Conservation (phyloP, 176 grass and related monocot genomes). For the Musa acuminata region DNA sequence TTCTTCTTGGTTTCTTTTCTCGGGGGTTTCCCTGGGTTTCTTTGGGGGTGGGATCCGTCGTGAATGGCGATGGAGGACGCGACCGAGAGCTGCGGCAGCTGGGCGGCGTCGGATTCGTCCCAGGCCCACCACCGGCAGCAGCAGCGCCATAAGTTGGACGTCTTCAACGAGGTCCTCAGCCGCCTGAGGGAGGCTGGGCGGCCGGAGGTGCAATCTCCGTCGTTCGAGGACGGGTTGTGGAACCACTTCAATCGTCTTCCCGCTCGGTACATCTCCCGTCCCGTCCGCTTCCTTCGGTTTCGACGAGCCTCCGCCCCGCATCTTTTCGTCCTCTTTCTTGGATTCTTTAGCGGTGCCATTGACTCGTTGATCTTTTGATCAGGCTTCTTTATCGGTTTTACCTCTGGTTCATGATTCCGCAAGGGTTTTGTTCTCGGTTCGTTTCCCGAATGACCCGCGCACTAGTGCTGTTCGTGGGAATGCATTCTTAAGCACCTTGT, state of each 20-base stretch:
- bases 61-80: conserved; percentile 53
- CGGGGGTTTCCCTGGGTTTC: conserved; percentile 8
- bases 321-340: not conserved
- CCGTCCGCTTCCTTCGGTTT: not conserved
- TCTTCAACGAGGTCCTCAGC: conserved; percentile 46
- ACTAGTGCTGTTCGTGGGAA: not conserved
- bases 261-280: conserved; percentile 32
- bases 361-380: not conserved
- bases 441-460: not conserved
- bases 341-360: not conserved
- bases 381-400: not conserved
- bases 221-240: conserved; percentile 65
- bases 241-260: conserved; percentile 73
- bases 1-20: not conserved
- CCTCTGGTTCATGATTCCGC: not conserved
- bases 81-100: conserved; percentile 58
- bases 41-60: conserved; percentile 3
- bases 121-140: conserved; percentile 30
- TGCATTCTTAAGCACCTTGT: not conserved
- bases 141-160: conserved; percentile 56
- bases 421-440: not conserved
- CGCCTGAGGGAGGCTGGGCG: conserved; percentile 33
- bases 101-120: conserved; percentile 18
- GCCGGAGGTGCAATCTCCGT: conserved; percentile 32
- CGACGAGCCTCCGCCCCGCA: not conserved